Evolutionary conservation across 2,329 filamentous ascomycete genomes (phyloP).

Genomic region (Talaromyces pinophilus): DNA sequence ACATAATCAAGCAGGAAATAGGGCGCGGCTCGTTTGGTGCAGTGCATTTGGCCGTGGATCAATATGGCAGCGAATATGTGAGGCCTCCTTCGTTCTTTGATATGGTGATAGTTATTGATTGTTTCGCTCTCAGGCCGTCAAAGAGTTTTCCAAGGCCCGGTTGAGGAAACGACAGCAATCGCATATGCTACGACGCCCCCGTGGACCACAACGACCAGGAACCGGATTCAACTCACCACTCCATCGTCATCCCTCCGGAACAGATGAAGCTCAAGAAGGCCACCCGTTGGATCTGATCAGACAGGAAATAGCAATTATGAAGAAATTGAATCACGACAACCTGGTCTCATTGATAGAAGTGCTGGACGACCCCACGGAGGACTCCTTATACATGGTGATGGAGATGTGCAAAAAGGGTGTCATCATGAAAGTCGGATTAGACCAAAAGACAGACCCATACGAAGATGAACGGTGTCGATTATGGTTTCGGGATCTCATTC

Average conservation of each 20-base stretch:
- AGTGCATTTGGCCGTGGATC: constrained; percentile 86
- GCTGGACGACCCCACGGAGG: constrained; percentile 89
- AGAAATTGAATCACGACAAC: constrained; percentile 93
- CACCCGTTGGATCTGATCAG: constrained; percentile 83
- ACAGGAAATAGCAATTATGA: constrained; percentile 98
- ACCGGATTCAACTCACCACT: constrained; percentile 64
- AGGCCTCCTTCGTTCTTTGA: too few species aligned
- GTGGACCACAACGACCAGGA: constrained; percentile 55
- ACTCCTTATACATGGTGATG: constrained; percentile 97
- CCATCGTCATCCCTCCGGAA: constrained; percentile 59
- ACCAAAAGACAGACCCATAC: constrained; percentile 79
- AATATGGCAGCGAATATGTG: constrained; percentile 86
- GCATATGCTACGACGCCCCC: constrained; percentile 72
- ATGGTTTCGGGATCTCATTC: constrained; percentile 92
- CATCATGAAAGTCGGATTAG: constrained; percentile 92
- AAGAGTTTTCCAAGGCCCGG: constrained; percentile 94
- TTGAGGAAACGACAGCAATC: constrained; percentile 88
- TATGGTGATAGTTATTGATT: too few species aligned
- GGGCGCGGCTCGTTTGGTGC: constrained; percentile 94
- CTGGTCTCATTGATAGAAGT: constrained; percentile 93
- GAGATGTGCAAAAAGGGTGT: constrained; percentile 99
- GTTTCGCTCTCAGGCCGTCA: constrained; percentile 68
- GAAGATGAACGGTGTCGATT: constrained; percentile 76
- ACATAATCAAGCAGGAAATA: constrained; percentile 90
- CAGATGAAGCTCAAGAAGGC: constrained; percentile 57